Conservation (phyloP, 1,284 basidiomycete genomes). For the Rhodotorula glutinis region DNA sequence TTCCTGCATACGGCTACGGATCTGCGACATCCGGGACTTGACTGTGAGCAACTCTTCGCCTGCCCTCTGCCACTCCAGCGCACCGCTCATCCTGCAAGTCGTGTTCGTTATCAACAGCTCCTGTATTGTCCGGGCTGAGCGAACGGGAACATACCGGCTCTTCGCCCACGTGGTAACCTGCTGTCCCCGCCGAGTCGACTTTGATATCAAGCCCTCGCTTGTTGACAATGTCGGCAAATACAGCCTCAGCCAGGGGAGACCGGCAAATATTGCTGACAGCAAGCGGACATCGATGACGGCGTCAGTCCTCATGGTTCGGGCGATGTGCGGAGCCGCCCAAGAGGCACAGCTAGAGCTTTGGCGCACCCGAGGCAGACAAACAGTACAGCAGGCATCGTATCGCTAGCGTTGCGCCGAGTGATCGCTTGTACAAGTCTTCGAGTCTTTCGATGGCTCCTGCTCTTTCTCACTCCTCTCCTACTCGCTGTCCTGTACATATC, state of each 20-base stretch:
- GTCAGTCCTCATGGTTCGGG: too few species aligned
- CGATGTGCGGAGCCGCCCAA: too few species aligned
- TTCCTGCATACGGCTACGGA: constrained; percentile 29
- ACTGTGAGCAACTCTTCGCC: background rate
- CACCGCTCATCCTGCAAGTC: background rate
- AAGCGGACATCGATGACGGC: too few species aligned
- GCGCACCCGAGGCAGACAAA: constrained; percentile 29
- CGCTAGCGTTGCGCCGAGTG: background rate
- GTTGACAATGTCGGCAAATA: constrained; percentile 37
- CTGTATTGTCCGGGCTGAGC: too few species aligned
- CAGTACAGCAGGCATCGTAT: constrained; percentile 14
- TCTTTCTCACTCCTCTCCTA: too few species aligned
- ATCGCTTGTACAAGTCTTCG: background rate
- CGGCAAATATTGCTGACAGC: constrained; percentile 30
- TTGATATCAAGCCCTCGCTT: constrained; percentile 31
- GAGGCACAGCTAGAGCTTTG: too few species aligned
- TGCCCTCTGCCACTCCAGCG: too few species aligned
- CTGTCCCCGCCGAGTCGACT: constrained; percentile 41
- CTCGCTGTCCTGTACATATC: too few species aligned
- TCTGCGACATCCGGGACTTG: background rate
- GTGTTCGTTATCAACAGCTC: too few species aligned
- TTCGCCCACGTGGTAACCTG: constrained; percentile 42
- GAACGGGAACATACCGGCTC: constrained; percentile 24
- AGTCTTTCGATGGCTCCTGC: background rate
- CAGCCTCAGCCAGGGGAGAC: constrained; percentile 41